A percentile compares a stretch with the other conserved stretches of the same genome.
Evolutionary conservation across 2,329 filamentous ascomycete species (phyloP).

Genomic region (Colletotrichum ledebouriae): DNA sequence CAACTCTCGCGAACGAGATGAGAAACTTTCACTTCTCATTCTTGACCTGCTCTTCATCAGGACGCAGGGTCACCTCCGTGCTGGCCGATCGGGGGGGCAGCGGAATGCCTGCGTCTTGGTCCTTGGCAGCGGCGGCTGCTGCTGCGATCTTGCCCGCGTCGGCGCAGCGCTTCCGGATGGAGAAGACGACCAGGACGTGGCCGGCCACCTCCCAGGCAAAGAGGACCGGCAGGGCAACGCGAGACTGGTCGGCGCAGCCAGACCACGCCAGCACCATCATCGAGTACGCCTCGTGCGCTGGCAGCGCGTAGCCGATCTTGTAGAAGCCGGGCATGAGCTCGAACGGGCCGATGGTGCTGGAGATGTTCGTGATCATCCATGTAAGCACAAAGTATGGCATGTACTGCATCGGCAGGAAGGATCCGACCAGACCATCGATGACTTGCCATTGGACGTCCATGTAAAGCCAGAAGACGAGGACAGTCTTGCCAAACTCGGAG

Average conservation of each 20-base stretch:
- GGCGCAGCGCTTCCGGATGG: constrained; percentile 44
- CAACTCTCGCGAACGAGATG: not conserved
- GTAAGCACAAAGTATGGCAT: constrained; percentile 58
- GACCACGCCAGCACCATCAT: constrained; percentile 58
- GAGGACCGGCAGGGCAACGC: constrained; percentile 57
- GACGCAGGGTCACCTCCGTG: constrained; percentile 25
- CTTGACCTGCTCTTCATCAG: constrained; percentile 24
- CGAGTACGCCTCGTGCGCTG: constrained; percentile 52
- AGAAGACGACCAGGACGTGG: constrained; percentile 46
- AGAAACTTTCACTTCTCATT: constrained; percentile 20
- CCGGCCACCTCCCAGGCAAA: constrained; percentile 55
- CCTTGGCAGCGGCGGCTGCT: constrained; percentile 9
- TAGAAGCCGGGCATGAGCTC: constrained; percentile 57
- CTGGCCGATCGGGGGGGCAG: constrained; percentile 11
- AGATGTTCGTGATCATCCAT: constrained; percentile 58
- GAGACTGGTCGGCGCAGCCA: constrained; percentile 55
- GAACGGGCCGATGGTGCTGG: constrained; percentile 53
- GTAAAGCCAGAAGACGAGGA: constrained; percentile 54
- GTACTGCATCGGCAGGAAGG: constrained; percentile 50
- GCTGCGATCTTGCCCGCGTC: constrained; percentile 24
- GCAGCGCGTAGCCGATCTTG: constrained; percentile 53
- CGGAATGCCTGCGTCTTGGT: not conserved
- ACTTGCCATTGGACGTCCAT: constrained; percentile 59
- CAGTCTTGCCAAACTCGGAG: constrained; percentile 46
- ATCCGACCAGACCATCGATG: constrained; percentile 51